Conservation (phyloP, 495 filamentous ascomycete genomes). For the Beverwykella pulmonaria region DNA sequence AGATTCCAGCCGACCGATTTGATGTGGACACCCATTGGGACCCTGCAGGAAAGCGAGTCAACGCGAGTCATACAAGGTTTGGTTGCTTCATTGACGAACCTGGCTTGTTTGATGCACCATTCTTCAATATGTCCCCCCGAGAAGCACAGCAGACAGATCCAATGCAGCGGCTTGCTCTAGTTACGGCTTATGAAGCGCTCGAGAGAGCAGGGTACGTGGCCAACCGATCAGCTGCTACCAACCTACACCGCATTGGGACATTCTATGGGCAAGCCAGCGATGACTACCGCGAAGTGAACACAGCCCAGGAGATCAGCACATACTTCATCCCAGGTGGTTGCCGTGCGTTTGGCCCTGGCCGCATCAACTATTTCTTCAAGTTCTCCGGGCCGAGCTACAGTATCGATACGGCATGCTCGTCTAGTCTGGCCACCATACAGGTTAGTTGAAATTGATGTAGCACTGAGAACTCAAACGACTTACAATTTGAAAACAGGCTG, state of each 20-base stretch:
- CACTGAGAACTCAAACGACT: too few species aligned
- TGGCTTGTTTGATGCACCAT: slow-evolving; percentile 48
- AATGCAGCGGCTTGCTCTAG: slow-evolving; percentile 44
- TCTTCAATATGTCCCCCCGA: slow-evolving; percentile 51
- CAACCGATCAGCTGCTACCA: slow-evolving; percentile 42
- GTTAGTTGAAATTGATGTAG: too few species aligned
- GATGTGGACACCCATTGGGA: slow-evolving; percentile 52
- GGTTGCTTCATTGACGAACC: slow-evolving; percentile 50
- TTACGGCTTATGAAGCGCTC: slow-evolving; percentile 49
- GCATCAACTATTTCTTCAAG: slow-evolving; percentile 53
- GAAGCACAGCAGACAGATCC: slow-evolving; percentile 51
- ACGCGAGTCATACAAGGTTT: slow-evolving; percentile 42
- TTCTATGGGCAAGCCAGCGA: slow-evolving; percentile 48
- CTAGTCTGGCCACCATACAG: slow-evolving; percentile 40
- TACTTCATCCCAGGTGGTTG: slow-evolving; percentile 50
- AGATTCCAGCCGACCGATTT: slow-evolving; percentile 51
- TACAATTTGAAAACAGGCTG: too few species aligned
- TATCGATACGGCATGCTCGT: slow-evolving; percentile 39
- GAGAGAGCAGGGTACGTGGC: slow-evolving; percentile 47
- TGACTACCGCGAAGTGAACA: slow-evolving; percentile 47
- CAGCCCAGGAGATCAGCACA: slow-evolving; percentile 47
- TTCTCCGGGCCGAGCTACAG: slow-evolving; percentile 36
- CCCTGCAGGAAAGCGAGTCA: slow-evolving; percentile 47
- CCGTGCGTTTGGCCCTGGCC: slow-evolving; percentile 48
- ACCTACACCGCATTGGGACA: slow-evolving; percentile 44